Evolutionary conservation across 2,329 filamentous ascomycete genomes (phyloP).

Genomic region (Pezicula carpinea): DNA sequence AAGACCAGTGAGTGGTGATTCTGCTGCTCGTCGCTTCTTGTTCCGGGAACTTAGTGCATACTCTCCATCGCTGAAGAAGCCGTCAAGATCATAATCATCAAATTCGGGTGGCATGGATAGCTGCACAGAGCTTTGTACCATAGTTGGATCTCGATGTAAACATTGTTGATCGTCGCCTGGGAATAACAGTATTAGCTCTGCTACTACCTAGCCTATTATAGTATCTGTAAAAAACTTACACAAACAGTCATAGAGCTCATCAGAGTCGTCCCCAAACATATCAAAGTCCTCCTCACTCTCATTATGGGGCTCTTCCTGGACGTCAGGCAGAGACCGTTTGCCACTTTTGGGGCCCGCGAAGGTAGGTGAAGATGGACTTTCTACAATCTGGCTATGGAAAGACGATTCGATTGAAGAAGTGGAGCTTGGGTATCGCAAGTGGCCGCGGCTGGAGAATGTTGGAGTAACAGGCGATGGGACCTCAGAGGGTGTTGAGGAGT

Average conservation of each 20-base stretch:
- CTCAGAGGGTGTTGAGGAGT: slow-evolving; percentile 55
- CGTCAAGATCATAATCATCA: slow-evolving; percentile 58
- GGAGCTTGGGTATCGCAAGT: slow-evolving; percentile 67
- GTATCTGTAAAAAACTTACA: slow-evolving; percentile 51
- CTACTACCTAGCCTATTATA: not conserved
- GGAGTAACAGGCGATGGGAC: slow-evolving; percentile 66
- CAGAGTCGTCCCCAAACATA: slow-evolving; percentile 41
- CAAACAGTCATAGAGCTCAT: slow-evolving; percentile 61
- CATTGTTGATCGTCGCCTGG: slow-evolving; percentile 57
- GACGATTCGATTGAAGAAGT: slow-evolving; percentile 70
- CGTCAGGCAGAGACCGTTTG: slow-evolving; percentile 70
- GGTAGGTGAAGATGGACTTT: slow-evolving; percentile 54
- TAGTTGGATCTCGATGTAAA: slow-evolving; percentile 43
- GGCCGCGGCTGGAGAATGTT: slow-evolving; percentile 57
- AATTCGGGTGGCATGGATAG: slow-evolving; percentile 41
- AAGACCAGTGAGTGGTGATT: slow-evolving; percentile 57
- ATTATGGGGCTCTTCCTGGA: slow-evolving; percentile 79
- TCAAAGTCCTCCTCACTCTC: slow-evolving; percentile 52
- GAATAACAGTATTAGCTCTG: slow-evolving; percentile 20
- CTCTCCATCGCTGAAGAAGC: slow-evolving; percentile 62
- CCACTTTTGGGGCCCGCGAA: slow-evolving; percentile 47
- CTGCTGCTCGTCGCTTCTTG: slow-evolving; percentile 55
- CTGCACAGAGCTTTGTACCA: slow-evolving; percentile 27
- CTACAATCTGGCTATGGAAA: slow-evolving; percentile 39
- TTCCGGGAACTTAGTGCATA: slow-evolving; percentile 40